Evolutionary conservation across 2,329 filamentous ascomycete species (phyloP).

Genomic region (Colletotrichum incanum): DNA sequence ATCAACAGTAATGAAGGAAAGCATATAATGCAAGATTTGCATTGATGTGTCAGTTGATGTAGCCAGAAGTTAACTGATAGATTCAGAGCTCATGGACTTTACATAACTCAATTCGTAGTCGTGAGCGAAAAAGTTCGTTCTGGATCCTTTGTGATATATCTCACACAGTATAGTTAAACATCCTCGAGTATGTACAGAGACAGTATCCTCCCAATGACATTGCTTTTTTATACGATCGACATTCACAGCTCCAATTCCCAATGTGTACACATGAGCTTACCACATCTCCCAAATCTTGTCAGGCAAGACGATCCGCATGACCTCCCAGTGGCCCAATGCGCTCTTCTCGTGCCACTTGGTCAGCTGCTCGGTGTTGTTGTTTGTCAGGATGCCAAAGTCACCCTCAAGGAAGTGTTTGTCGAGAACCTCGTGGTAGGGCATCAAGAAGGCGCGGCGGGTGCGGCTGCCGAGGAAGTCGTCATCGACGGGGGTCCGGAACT

Average conservation of each 20-base stretch:
- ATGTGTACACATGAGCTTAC: constrained; percentile 62
- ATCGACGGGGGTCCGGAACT: constrained; percentile 76
- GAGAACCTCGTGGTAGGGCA: constrained; percentile 81
- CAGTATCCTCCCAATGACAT: not conserved
- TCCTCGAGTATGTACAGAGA: constrained; percentile 14
- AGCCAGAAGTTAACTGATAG: not conserved
- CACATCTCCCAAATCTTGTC: constrained; percentile 88
- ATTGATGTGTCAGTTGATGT: not conserved
- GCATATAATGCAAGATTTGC: not conserved
- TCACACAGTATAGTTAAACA: constrained; percentile 5
- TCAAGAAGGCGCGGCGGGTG: constrained; percentile 78
- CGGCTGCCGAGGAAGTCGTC: constrained; percentile 82
- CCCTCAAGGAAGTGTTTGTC: constrained; percentile 62
- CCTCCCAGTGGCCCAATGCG: constrained; percentile 88
- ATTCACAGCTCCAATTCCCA: constrained; percentile 1
- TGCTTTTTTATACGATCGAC: not conserved
- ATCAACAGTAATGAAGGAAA: not conserved
- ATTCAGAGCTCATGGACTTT: not conserved
- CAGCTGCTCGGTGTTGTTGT: constrained; percentile 77
- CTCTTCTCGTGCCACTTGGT: constrained; percentile 81
- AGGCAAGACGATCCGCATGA: constrained; percentile 91
- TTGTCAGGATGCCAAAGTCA: constrained; percentile 69
- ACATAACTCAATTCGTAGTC: not conserved
- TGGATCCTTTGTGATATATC: not conserved
- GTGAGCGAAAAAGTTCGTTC: not conserved